A percentile compares a stretch with the other conserved stretches of the same genome.
phyloP scores from a whole-genome alignment of 805 yeast species.

The Saturnispora serradocipensis region DNA sequence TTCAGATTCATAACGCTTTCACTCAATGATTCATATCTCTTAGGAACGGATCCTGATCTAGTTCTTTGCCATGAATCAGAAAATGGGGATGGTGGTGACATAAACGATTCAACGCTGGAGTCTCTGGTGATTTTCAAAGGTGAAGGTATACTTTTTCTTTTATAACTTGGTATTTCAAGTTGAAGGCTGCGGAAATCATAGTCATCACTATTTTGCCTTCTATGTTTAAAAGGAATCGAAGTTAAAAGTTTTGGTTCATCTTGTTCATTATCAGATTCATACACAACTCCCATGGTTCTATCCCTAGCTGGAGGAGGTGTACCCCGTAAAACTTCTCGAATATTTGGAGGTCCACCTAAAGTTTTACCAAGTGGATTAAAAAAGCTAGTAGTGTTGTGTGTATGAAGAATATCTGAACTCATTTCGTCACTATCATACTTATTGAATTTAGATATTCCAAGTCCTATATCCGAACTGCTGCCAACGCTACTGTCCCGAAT shows the following conservation, averaged over 20 bases:
- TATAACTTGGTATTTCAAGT: constrained; percentile 1
- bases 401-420: background rate
- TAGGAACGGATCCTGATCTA: constrained; percentile 15
- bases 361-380: background rate
- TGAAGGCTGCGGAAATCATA: background rate
- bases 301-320: constrained; percentile 12
- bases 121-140: background rate
- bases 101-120: background rate
- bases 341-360: constrained; percentile 6
- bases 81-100: constrained; percentile 3
- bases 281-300: constrained; percentile 23
- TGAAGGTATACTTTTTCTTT: background rate
- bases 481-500: background rate
- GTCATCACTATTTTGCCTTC: constrained; percentile 3
- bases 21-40: constrained; percentile 19
- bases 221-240: background rate
- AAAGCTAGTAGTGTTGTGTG: background rate
- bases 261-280: constrained; percentile 22
- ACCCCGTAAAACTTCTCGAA: constrained; percentile 4
- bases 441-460: background rate
- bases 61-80: constrained; percentile 6
- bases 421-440: background rate
- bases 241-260: background rate
- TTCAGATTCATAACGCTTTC: constrained; percentile 16
- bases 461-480: background rate